Base-by-base conservation (phyloP, 2,329 filamentous ascomycete genomes). In the Colletotrichum spaethianum region DNA sequence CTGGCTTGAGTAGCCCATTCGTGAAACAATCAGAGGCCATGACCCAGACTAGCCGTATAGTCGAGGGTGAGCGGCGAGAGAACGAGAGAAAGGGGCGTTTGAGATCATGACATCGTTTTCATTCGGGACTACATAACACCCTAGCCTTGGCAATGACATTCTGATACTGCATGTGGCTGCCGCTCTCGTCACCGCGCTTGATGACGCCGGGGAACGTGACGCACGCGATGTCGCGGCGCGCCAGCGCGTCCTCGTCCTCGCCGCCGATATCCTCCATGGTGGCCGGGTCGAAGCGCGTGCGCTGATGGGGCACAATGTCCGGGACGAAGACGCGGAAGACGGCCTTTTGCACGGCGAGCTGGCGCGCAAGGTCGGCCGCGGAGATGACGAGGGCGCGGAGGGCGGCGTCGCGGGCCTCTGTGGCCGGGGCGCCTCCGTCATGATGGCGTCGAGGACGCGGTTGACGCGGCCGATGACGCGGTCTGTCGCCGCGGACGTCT, bases 201-300 rank as follows among this genome's bases (percentile, higher is more conserved):
- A 90, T 83, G 28, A 93, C 85, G 8, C 88, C 89, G 1, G 91
- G 91, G 67, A 92, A 93, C 2, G 88, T 89, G 28, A 92, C 87
- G 78, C 90, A 93, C 68, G 83, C 84, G 44, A 93, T 86, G 64
- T 90, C 86, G 63, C 89, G 83, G 55, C 83, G 82, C 20, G 81
- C 79, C 28, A 90, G 82, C 12, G 80, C 83, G 23, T 90, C 88
- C 73, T 91, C 90, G 70, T 90, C 88, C 75, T 90, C 88, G 20
- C 89, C 90, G 44, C 90, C 88, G 56, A 92, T 85, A 75, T 93
- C 90, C 75, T 93, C 91, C 91, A 93, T 93, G 4, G 82, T 87
- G 33, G 84, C 82, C 1, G 83, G 70, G 75, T 92, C 89, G 76
- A 93, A 93, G 61, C 86, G 78, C 3, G 86, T 83, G 70, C 81